Evolutionary conservation across 331 rosid species (phyloP).

Genomic region (Cydonia oblonga): DNA sequence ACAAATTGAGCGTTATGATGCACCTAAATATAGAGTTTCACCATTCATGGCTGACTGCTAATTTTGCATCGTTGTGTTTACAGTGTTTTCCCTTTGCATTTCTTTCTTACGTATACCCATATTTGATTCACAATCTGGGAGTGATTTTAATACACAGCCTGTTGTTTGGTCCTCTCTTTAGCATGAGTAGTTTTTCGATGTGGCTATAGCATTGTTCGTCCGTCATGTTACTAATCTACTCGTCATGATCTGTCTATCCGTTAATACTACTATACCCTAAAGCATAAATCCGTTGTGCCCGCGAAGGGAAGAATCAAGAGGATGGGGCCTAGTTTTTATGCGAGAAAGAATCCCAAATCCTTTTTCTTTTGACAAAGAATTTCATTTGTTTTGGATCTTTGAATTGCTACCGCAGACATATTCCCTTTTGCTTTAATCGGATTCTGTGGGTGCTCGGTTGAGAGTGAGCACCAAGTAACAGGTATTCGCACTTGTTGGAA

Average conservation of each 20-base stretch:
- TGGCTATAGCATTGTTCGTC: background rate
- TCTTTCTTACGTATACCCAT: background rate
- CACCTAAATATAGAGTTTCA: background rate
- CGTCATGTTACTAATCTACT: background rate
- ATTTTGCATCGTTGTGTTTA: background rate
- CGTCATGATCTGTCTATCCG: background rate
- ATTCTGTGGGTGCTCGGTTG: background rate
- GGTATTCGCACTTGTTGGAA: background rate
- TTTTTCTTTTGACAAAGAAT: background rate
- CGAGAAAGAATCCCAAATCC: background rate
- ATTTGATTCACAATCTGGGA: background rate
- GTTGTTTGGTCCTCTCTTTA: background rate
- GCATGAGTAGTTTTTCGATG: too few relatives aligned
- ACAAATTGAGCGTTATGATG: background rate
- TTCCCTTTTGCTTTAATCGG: background rate
- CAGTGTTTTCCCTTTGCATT: background rate
- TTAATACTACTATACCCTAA: background rate
- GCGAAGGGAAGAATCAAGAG: background rate
- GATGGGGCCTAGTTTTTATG: background rate
- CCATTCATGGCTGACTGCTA: background rate
- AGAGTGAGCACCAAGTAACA: background rate
- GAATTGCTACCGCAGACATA: background rate
- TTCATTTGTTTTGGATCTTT: background rate
- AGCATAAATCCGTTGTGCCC: background rate
- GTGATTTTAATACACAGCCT: background rate